Evolutionary conservation across 768 basidiomycete genomes (phyloP).

Genomic region (Panaeolus papilionaceus): DNA sequence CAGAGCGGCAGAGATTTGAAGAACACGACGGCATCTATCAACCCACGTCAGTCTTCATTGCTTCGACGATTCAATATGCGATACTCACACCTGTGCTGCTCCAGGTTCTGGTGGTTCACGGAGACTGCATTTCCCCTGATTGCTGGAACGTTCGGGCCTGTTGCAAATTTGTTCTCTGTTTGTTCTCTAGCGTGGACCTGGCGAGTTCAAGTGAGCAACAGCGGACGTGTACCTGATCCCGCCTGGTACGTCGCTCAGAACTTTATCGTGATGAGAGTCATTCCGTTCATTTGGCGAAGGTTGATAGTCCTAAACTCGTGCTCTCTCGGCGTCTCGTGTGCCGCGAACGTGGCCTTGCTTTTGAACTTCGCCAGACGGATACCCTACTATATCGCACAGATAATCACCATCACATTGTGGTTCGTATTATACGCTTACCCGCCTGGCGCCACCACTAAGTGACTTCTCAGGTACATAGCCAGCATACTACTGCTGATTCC

Average conservation of each 20-base stretch:
- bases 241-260: constrained; percentile 34
- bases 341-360: constrained; percentile 42
- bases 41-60: background rate
- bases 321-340: constrained; percentile 39
- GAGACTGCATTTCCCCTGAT: constrained; percentile 47
- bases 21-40: background rate
- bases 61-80: no score
- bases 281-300: constrained; percentile 29
- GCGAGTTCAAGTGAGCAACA: constrained; percentile 32
- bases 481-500: constrained; percentile 41
- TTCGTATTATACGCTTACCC: constrained; percentile 21
- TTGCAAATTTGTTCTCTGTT: constrained; percentile 46
- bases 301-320: constrained; percentile 37
- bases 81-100: background rate
- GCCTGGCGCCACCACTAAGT: background rate
- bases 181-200: constrained; percentile 44
- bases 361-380: constrained; percentile 46
- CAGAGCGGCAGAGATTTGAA: background rate
- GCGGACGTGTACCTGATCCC: constrained; percentile 35
- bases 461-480: constrained; percentile 40
- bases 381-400: constrained; percentile 41
- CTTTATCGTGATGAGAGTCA: background rate
- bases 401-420: constrained; percentile 45
- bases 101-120: constrained; percentile 47
- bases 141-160: constrained; percentile 47